Evolutionary conservation across 1,139 yeast species (phyloP), one percentile per base, ranked within the genome.

Genomic region (Protomyces inouyei): DNA sequence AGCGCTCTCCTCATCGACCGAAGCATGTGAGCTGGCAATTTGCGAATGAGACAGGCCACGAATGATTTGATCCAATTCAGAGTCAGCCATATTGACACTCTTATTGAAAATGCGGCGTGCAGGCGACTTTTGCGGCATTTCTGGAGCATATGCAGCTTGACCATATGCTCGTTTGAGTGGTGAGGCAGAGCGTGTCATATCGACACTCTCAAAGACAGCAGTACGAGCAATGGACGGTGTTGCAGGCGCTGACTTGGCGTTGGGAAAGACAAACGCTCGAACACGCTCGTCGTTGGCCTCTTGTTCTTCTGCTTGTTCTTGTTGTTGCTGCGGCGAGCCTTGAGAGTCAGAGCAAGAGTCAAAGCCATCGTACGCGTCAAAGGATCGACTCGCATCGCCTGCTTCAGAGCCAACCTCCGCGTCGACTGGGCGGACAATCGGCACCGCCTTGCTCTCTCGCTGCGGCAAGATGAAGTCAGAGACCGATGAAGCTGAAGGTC

Each of bases 301-400:
- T 21, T n/a, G 23, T 18, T 43, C 3, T 6, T 16, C 14, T 12
- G 21, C 48, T 16, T 43, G 23, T 3, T 48, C 61, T 8, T 21
- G 55, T 36, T 36, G 40, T 36, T 36, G 40, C 14, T 23, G 23
- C 14, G 14, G 14, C 14, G 43, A 37, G 16, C 16, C 43, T 12
- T 57, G 55, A 8, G 21, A 8, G 3, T 40, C 51, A 10, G 63
- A 59, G 32, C 53, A 51, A 38, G 57, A 52, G 25, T 59, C 57
- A 51, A 59, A 59, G 12, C 63, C 63, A 43, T 59, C 48, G 35
- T 59, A 59, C n/a, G 63, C 63, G 21, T 59, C 63, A 21, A 28
- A 59, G 14, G 48, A 16, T 25, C 5, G 25, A 12, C 25, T 9
- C 18, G 48, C 43, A 12, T 37, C 43, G 1, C 6, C 43, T n/a